These are phyloP conservation scores for Neoscytalidium dimidiatum DNA, from an alignment of 2,329 filamentous ascomycete genomes.

Conservation along the genomic window DNA sequence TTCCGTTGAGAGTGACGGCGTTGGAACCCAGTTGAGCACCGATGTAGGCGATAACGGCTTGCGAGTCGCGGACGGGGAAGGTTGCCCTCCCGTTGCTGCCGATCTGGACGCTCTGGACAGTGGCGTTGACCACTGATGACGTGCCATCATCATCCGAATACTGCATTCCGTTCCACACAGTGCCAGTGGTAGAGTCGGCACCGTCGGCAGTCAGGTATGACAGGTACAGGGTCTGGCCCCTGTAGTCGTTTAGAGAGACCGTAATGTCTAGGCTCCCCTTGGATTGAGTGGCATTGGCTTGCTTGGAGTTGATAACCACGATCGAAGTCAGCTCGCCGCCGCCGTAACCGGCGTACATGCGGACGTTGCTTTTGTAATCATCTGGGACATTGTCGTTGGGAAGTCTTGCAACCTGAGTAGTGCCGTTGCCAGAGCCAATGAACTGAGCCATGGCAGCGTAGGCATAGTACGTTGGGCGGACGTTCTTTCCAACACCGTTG, in stretches of 20 bases:
- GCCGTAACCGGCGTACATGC: slow-evolving; percentile 50
- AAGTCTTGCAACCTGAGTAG: slow-evolving; percentile 45
- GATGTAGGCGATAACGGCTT: slow-evolving; percentile 51
- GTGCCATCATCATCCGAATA: slow-evolving; percentile 46
- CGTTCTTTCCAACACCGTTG: slow-evolving; percentile 34
- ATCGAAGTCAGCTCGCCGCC: slow-evolving; percentile 44
- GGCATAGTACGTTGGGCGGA: slow-evolving; percentile 54
- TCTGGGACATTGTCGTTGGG: slow-evolving; percentile 32
- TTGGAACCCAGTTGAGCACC: slow-evolving; percentile 40
- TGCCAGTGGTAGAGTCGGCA: slow-evolving; percentile 44
- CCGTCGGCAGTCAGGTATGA: slow-evolving; percentile 51
- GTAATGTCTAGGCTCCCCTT: slow-evolving; percentile 45
- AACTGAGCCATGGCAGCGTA: slow-evolving; percentile 54
- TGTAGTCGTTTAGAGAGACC: slow-evolving; percentile 43
- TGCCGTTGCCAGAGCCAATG: slow-evolving; percentile 49
- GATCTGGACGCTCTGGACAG: slow-evolving; percentile 34
- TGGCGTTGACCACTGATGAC: slow-evolving; percentile 37
- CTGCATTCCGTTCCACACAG: slow-evolving; percentile 51
- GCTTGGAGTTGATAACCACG: slow-evolving; percentile 50
- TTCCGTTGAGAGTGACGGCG: slow-evolving; percentile 25
- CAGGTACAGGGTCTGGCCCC: slow-evolving; percentile 47
- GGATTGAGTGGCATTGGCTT: slow-evolving; percentile 43
- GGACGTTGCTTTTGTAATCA: slow-evolving; percentile 44
- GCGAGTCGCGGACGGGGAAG: slow-evolving; percentile 43
- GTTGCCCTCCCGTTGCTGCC: slow-evolving; percentile 35